Evolutionary conservation across 345 rosid genomes (phyloP), one percentile per base, ranked within the genome.

Genomic region (Camelina neglecta): DNA sequence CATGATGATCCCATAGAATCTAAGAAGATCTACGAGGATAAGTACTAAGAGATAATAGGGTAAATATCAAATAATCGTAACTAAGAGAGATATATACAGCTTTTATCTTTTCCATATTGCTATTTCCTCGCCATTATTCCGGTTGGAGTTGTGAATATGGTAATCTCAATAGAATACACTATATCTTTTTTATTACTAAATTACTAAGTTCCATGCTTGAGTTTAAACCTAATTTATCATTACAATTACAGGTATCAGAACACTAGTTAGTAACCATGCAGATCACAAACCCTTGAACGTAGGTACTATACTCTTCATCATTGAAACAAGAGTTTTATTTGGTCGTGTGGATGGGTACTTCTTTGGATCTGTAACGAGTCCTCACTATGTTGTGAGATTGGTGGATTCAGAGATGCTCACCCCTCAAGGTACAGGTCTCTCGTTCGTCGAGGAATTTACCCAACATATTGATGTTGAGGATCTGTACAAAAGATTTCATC

Each of bases 351-450:
- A 85, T 71, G 96, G 87, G 75, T 24, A 76, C 86, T 36, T 87
- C 86, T 81, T 56, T 29, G 96, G 97, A 73, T 92, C 96, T 9
- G 90, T 88, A 10, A 83, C 81, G 62, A 87, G 82, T 56, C 93
- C 93, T 4, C 83, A 76, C 77, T 92, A 90, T 77, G 51, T 86
- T 42, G 89, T 92, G 62, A 79, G 91, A 65, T 83, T 83, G 83
- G 86, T 82, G 82, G 86, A 87, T 79, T 87, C 92, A 4, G 89
- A 86, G 73, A 81, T 73, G 57, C 89, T 84, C 77, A 75, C 83
- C 45, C n/a, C 3, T 59, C 1, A 3, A 0, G 50, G 54, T 24
- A 64, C 23, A 5, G 5, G 0, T 24, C 9, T 29, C 10, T 9
- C 41, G 24, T 45, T 4, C 8, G 0, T 45, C 2, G 2, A 2